These are phyloP conservation scores for Rhypophila decipiens DNA, from an alignment of 495 filamentous ascomycete genomes.

Conservation along the genomic window DNA sequence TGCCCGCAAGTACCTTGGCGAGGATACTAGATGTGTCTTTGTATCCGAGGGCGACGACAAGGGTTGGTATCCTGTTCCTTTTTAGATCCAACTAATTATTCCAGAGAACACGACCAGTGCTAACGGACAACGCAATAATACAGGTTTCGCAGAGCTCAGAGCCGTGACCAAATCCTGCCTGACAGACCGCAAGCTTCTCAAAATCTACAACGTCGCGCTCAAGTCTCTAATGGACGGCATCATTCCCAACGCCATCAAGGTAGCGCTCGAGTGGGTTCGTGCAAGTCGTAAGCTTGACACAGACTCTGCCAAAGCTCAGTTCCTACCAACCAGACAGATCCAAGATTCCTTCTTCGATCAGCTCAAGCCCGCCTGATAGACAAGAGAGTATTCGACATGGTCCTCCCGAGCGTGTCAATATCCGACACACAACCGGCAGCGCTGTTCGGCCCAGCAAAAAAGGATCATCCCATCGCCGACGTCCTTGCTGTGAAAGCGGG, in stretches of 20 bases:
- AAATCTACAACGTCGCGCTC: not conserved
- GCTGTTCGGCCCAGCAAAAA: not conserved
- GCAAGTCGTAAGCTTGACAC: not conserved
- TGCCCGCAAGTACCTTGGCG: not conserved
- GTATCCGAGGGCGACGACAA: not conserved
- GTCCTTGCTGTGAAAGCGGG: not conserved
- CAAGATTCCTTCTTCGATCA: not conserved
- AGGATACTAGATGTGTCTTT: not conserved
- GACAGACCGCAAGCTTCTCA: not conserved
- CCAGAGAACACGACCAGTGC: too few species aligned
- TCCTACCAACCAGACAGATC: not conserved
- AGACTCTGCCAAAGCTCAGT: not conserved
- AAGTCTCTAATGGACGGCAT: not conserved
- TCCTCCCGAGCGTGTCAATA: not conserved
- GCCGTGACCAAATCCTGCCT: not conserved
- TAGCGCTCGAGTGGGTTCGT: not conserved
- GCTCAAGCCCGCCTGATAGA: not conserved
- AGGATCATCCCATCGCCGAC: not conserved
- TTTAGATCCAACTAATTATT: too few species aligned
- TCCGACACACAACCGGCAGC: not conserved
- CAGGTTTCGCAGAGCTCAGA: not conserved
- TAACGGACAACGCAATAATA: too few species aligned
- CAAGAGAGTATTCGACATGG: not conserved
- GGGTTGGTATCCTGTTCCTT: too few species aligned
- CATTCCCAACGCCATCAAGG: not conserved